Evolutionary conservation across 192 early-diverging fungal species (phyloP), one percentile per base, ranked within the genome.

Genomic region (Entomortierella beljakovae): DNA sequence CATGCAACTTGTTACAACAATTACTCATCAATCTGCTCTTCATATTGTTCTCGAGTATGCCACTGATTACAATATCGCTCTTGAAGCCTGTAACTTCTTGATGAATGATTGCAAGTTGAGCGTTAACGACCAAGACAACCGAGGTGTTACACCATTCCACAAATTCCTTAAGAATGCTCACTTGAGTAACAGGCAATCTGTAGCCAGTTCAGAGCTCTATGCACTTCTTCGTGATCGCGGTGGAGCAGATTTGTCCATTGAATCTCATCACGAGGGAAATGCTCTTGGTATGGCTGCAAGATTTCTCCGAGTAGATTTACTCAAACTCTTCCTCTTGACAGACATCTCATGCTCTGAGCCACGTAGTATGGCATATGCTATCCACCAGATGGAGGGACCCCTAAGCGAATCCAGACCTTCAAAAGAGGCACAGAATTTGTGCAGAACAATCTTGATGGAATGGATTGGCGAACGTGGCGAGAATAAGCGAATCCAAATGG

Each of bases 161-260:
- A 77, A 77, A 66, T 77, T 67, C 55, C 66, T 77, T 61, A 77
- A 77, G 55, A 77, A 77, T 35, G 46, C 74, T 3, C 53, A 69
- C 13, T 50, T 77, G 15, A 77, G 74, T 32, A 61, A 22, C 23
- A 53, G 74, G 10, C 74, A 52, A 1, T 77, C 74, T 0, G 74
- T 77, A 8, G 74, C 66, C 3, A 66, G 53, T 26, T 77, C 74
- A 6, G 74, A 77, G 38, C 60, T 77, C 29, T 77, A 57, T 28
- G 34, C 49, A 1, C 61, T 77, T 9, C 66, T 77, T 8, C 65
- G 74, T 22, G 74, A 77, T 1, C 74, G 74, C 46, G 74, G 74
- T 23, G 61, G 57, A 15, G 74, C 74, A 20, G 69, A 59, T 29
- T 29, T 77, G 33, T 57, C 31, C n/a, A 2, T 68, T 20, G 74